Base-by-base conservation (phyloP, 139 green algal species). In the Micractinium conductrix region DNA sequence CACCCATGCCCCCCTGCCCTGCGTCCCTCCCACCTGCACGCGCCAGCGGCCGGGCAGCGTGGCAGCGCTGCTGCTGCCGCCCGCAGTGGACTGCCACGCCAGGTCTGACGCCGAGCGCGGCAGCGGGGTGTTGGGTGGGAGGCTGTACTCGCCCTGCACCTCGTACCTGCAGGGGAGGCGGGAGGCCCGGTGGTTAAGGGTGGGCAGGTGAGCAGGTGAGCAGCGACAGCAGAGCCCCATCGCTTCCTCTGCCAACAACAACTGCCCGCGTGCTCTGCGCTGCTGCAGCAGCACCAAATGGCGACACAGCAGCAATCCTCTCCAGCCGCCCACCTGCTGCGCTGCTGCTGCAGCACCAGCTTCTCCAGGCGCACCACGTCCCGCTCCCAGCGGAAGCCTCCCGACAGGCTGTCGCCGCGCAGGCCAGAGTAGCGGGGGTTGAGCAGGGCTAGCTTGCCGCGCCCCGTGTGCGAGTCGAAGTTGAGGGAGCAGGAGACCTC, bases 361-460 rank as follows among this genome's bases (percentile, higher is more conserved):
- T 92, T 91, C 87, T 98, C 94, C 60, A 98, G 91, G 53, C 93
- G 92, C 38, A 98, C 84, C 12, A 98, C 89, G 73, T 98, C 94
- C 28, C 89, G 87, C 86, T 98, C 94, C 96, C 96, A 98, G 44
- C 90, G 85, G 30, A 94, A 86, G 9, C 85, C 85, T 12, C 87
- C 91, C 42, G 76, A 86, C 22, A 96, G 87, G 6, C 44, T 71
- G 67, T 96, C 89, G 19, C 94, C 94, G 24, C 43, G 85, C 81
- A 97, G 84, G n/a, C 93, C 93, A 72, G 82, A 90, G 85, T 94
- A 95, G n/a, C 92, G 86, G 40, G 94, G 93, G 17, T 80, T 83
- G 33, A 89, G 85, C 74, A 96, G 85, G 38, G 76, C 48, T 33
- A 93, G 35, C 37, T 76, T 84, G n/a, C 88, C 92, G 24, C 92